These are phyloP conservation scores for Pigoraptor vietnamica DNA, from an alignment of 78 protist genomes.

Conservation along the genomic window DNA sequence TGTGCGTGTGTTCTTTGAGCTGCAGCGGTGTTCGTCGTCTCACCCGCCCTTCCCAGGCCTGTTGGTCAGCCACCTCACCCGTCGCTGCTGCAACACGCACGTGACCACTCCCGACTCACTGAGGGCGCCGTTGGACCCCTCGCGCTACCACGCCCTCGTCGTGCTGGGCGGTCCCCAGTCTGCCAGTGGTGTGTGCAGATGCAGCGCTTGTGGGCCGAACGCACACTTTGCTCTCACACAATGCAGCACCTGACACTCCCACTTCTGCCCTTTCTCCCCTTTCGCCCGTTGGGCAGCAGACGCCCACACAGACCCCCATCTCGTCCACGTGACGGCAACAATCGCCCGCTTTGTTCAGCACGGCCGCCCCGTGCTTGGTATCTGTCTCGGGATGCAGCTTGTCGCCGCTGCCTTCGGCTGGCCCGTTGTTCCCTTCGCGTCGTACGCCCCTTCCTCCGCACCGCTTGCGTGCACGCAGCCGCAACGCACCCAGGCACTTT, in stretches of 20 bases:
- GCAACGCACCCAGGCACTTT: too few species aligned
- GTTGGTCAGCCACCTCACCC: too few species aligned
- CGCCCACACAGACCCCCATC: background rate
- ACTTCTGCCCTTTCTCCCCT: background rate
- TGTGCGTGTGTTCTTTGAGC: background rate
- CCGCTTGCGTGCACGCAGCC: background rate
- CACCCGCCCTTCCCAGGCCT: background rate
- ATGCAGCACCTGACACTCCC: too few species aligned
- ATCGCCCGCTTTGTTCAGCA: background rate
- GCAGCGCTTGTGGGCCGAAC: too few species aligned
- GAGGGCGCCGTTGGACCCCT: too few species aligned
- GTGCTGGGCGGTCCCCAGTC: too few species aligned
- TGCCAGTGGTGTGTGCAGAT: too few species aligned
- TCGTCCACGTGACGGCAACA: background rate
- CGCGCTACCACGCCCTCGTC: too few species aligned
- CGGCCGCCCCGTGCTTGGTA: background rate
- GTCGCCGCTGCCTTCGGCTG: background rate
- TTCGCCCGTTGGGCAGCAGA: background rate
- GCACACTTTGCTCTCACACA: too few species aligned
- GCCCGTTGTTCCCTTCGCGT: background rate
- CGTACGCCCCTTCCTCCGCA: background rate
- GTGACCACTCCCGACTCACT: too few species aligned
- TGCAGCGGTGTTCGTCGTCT: background rate
- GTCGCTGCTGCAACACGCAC: too few species aligned
- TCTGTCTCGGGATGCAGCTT: background rate